phyloP scores from a whole-genome alignment of 2,329 filamentous ascomycete genomes.

The Pseudogymnoascus sp. region DNA sequence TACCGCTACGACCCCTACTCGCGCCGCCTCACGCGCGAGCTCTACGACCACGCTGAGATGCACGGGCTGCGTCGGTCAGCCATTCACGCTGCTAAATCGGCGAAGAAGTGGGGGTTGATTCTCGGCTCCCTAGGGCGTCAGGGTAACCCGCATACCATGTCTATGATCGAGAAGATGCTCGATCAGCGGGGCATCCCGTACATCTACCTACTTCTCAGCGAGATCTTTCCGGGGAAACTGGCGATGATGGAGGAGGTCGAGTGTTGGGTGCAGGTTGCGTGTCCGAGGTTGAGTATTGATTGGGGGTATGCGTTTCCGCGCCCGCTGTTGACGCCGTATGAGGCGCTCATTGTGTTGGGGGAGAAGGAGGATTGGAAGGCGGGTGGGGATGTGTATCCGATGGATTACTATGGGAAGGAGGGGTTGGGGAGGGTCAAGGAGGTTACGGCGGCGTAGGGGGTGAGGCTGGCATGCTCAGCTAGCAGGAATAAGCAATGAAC shows the following conservation, averaged over 20 bases:
- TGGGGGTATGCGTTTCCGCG: constrained; percentile 95
- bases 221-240: constrained; percentile 94
- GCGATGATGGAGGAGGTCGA: constrained; percentile 91
- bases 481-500: background rate
- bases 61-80: constrained; percentile 70
- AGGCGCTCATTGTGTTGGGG: constrained; percentile 84
- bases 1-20: constrained; percentile 98
- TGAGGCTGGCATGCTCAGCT: background rate
- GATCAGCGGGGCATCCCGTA: constrained; percentile 64
- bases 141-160: constrained; percentile 89
- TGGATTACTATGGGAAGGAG: constrained; percentile 96
- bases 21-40: constrained; percentile 80
- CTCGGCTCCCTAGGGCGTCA: constrained; percentile 86
- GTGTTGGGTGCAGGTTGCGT: constrained; percentile 97
- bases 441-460: background rate
- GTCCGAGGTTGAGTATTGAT: constrained; percentile 92
- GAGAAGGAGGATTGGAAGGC: constrained; percentile 64
- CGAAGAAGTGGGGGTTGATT: constrained; percentile 90
- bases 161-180: constrained; percentile 72
- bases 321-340: constrained; percentile 86
- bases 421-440: constrained; percentile 59
- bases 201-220: constrained; percentile 78
- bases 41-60: constrained; percentile 87
- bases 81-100: constrained; percentile 64
- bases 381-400: constrained; percentile 69